Evolutionary conservation across 305 asterid species (phyloP), one percentile per base, ranked within the genome.

Genomic region (Fraxinus velutina): DNA sequence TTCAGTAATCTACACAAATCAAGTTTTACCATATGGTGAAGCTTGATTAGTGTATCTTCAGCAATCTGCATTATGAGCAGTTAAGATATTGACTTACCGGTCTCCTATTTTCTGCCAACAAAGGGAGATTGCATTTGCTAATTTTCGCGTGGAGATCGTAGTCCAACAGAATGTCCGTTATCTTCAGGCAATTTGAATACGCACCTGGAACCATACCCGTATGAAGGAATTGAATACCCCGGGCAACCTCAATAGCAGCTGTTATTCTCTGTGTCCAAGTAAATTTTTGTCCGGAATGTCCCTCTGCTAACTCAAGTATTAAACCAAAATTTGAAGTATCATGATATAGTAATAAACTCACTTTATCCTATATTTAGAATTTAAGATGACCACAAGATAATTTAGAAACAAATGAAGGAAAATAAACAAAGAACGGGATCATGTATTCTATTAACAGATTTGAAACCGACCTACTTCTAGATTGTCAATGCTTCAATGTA

Each of bases 191-290:
- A 80, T 91, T 95, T 2, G 94, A 83, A 88, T 88, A 90, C 10
- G 91, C 85, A 3, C 98, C 97, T 0, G 98, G 98, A n/a, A 92
- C 94, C 30, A 86, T 90, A 50, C 99, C 98, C 3, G 98, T 93
- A 75, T 95, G 98, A 66, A 95, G 97, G 90, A 93, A 95, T 77
- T 90, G 97, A 78, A 95, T 88, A 2, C 97, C 98, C 81, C 85
- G 86, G 0, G 96, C 98, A 0, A 92, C 84, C 78, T 95, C 98
- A 79, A 91, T 90, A 15, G 86, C 93, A 71, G 99, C 95, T 21
- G 90, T 86, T 84, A 91, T 90, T 86, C 99, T 85, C 52, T 90
- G 96, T 13, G 88, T 84, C 98, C 98, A 95, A 0, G 86, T 83
- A 72, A 93, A 87, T 78, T 87, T 91, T 12, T 86, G 85, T 70